phyloP scores from a whole-genome alignment of 768 basidiomycete genomes.

The Epithele typhae region DNA sequence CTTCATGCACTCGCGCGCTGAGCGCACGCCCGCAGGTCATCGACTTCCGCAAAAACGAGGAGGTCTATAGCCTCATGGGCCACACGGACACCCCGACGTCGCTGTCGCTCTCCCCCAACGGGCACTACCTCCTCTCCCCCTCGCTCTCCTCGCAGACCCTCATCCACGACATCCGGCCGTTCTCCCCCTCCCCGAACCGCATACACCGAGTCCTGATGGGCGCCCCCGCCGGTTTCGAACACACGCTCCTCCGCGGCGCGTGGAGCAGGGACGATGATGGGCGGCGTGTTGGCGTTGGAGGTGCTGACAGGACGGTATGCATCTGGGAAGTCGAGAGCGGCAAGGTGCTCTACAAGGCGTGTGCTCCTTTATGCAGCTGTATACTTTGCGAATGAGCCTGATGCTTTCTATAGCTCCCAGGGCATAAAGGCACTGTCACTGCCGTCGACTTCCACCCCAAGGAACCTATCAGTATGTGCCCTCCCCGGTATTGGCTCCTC shows the following conservation, averaged over 20 bases:
- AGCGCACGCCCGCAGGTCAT: constrained; percentile 58
- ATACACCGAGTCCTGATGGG: constrained; percentile 78
- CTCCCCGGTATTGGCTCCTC: constrained; percentile 29
- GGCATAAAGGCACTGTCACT: constrained; percentile 95
- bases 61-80: constrained; percentile 76
- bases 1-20: constrained; percentile 5
- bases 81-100: constrained; percentile 94
- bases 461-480: constrained; percentile 82
- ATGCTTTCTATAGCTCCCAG: constrained; percentile 62
- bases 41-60: constrained; percentile 81
- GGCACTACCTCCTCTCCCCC: constrained; percentile 83
- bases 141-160: constrained; percentile 86
- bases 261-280: constrained; percentile 91
- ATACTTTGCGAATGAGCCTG: background rate
- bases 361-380: background rate
- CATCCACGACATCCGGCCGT: constrained; percentile 92
- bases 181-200: constrained; percentile 79
- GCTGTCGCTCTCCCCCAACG: constrained; percentile 86
- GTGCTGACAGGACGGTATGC: constrained; percentile 82
- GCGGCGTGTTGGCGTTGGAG: constrained; percentile 79
- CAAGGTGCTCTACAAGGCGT: constrained; percentile 77
- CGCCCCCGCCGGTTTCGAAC: constrained; percentile 93
- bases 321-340: constrained; percentile 85
- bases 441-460: constrained; percentile 95
- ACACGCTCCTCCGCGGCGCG: constrained; percentile 72